A percentile compares a stretch with the other conserved stretches of the same genome.
Evolutionary conservation across 495 filamentous ascomycete genomes (phyloP).

Genomic region (Barbatosphaeria neglecta): DNA sequence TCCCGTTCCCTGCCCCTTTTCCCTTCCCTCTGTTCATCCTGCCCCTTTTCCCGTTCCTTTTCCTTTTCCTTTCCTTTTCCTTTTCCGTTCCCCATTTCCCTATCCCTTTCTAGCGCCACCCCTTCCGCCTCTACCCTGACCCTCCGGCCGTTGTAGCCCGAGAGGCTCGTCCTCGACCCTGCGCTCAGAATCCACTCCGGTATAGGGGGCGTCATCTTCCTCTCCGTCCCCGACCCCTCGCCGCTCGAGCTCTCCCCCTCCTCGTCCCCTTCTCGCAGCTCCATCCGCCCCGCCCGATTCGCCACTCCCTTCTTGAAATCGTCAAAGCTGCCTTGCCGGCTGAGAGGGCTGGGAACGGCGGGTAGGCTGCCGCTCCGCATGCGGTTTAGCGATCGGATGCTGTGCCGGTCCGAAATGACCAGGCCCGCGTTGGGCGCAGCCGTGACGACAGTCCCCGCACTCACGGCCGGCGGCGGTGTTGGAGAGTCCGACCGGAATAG

Average conservation of each 20-base stretch:
- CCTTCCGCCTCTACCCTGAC: constrained; percentile 2
- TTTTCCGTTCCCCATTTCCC: neutral
- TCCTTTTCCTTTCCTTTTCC: neutral
- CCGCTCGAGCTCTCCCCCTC: neutral
- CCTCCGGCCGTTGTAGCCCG: constrained; percentile 21
- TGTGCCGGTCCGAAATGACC: constrained; percentile 47
- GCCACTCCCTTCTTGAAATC: constrained; percentile 22
- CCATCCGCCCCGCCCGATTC: constrained; percentile 10
- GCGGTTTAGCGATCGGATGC: constrained; percentile 43
- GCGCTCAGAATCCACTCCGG: constrained; percentile 45
- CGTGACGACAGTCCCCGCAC: constrained; percentile 56
- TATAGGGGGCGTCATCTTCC: constrained; percentile 45
- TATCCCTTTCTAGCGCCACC: neutral
- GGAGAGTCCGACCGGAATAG: constrained; percentile 70
- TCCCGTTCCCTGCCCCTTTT: too few relatives aligned
- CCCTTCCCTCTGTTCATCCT: too few relatives aligned
- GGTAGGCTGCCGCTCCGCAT: constrained; percentile 58
- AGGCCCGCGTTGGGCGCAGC: constrained; percentile 61
- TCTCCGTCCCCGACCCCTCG: constrained; percentile 8
- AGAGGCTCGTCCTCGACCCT: constrained; percentile 31
- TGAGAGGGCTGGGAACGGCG: constrained; percentile 39
- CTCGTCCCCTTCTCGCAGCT: constrained; percentile 20
- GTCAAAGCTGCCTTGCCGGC: constrained; percentile 38
- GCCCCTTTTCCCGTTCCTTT: neutral
- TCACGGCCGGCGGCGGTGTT: constrained; percentile 53